These are phyloP conservation scores for Fraxinus sp. DNA, from an alignment of 305 asterid species.

Conservation along the genomic window DNA sequence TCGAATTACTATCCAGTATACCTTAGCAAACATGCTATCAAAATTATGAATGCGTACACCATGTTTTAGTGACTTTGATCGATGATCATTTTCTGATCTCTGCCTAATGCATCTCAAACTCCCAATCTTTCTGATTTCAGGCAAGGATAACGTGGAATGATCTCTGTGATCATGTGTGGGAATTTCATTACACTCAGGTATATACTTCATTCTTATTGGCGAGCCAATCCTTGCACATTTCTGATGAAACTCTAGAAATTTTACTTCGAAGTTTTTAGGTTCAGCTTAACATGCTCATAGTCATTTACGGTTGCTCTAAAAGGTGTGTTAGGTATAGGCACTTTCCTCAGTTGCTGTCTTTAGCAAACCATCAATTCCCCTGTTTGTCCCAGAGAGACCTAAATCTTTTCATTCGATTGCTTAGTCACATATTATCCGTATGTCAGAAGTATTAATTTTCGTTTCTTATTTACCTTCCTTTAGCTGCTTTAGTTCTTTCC, in stretches of 20 bases:
- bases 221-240: neutral
- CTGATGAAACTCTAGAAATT: neutral
- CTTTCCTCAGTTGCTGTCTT: neutral
- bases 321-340: neutral
- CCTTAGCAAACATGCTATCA: neutral
- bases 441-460: neutral
- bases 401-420: neutral
- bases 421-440: neutral
- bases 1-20: neutral
- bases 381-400: neutral
- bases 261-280: neutral
- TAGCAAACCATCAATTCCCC: neutral
- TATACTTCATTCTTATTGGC: neutral
- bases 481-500: neutral
- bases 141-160: conserved; percentile 64
- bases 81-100: neutral
- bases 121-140: conserved; percentile 42
- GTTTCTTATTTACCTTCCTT: neutral
- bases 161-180: conserved; percentile 78
- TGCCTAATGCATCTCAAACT: conserved; percentile 24
- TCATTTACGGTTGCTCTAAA: neutral
- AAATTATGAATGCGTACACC: neutral
- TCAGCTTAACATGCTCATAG: neutral
- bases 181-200: conserved; percentile 75
- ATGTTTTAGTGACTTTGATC: neutral